phyloP scores from a whole-genome alignment of 2,329 filamentous ascomycete genomes.

The Fusarium falciforme region DNA sequence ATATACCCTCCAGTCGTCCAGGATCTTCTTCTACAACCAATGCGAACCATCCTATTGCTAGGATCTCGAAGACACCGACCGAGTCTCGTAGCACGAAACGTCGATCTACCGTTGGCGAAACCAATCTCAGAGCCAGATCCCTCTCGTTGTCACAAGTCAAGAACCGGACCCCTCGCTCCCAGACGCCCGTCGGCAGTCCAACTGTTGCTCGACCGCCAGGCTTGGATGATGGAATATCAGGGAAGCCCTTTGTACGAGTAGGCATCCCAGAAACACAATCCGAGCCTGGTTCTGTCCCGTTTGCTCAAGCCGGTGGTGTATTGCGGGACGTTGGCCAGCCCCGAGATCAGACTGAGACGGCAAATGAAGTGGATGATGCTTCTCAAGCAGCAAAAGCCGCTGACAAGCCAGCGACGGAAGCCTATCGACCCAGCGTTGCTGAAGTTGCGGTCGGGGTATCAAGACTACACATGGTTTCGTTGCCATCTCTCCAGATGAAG shows the following conservation, averaged over 20 bases:
- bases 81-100: constrained; percentile 30
- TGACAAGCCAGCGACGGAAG: constrained; percentile 6
- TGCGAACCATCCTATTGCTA: constrained; percentile 30
- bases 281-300: constrained; percentile 23
- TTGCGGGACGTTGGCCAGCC: constrained; percentile 7
- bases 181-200: constrained; percentile 39
- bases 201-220: constrained; percentile 35
- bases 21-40: constrained; percentile 29
- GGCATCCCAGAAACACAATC: constrained; percentile 48
- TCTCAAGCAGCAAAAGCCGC: constrained; percentile 10
- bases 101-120: constrained; percentile 27
- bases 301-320: constrained; percentile 4
- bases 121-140: constrained; percentile 18
- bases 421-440: constrained; percentile 45
- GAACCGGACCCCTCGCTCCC: constrained; percentile 34
- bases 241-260: constrained; percentile 65
- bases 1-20: constrained; percentile 28
- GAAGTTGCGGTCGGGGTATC: constrained; percentile 89
- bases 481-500: constrained; percentile 88
- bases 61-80: constrained; percentile 33
- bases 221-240: constrained; percentile 64
- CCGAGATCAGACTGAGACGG: constrained; percentile 7
- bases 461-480: constrained; percentile 86
- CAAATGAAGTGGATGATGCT: constrained; percentile 12
- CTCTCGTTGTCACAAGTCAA: constrained; percentile 36